Percentiles rank a stretch among this genome's conserved stretches.
These are phyloP conservation scores for Chalaropsis ovoidea DNA, from an alignment of 2,329 filamentous ascomycete species.

Conservation along the genomic window DNA sequence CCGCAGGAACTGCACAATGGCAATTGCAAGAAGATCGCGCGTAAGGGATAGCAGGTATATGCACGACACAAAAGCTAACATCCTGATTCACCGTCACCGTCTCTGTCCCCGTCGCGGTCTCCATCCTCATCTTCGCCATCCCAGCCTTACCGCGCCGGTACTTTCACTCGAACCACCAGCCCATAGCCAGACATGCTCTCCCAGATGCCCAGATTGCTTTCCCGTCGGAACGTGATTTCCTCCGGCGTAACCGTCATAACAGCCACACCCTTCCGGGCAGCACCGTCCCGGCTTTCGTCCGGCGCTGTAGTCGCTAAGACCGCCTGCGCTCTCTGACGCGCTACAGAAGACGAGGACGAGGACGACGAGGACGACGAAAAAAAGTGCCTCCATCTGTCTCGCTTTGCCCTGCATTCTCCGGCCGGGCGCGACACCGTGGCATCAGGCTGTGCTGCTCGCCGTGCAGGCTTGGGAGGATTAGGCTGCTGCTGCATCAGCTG, in stretches of 20 bases:
- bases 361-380: constrained; percentile 27
- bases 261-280: neutral
- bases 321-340: constrained; percentile 11
- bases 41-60: too few relatives aligned
- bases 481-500: constrained; percentile 38
- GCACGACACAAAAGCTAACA: too few relatives aligned
- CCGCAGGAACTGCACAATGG: too few relatives aligned
- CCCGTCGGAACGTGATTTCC: constrained; percentile 42
- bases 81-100: too few relatives aligned
- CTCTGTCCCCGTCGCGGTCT: too few relatives aligned
- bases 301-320: neutral
- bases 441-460: neutral
- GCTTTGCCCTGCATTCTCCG: constrained; percentile 27
- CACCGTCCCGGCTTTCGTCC: constrained; percentile 7
- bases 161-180: constrained; percentile 37
- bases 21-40: too few relatives aligned
- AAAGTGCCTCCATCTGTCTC: constrained; percentile 33
- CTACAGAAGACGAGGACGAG: constrained; percentile 21
- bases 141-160: neutral
- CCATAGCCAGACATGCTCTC: constrained; percentile 44
- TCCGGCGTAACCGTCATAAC: constrained; percentile 37
- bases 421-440: neutral
- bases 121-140: too few relatives aligned
- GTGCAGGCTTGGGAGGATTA: neutral
- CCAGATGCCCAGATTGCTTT: constrained; percentile 45